Conservation (phyloP, 164 flowering plant species). For the Stephania japonica region DNA sequence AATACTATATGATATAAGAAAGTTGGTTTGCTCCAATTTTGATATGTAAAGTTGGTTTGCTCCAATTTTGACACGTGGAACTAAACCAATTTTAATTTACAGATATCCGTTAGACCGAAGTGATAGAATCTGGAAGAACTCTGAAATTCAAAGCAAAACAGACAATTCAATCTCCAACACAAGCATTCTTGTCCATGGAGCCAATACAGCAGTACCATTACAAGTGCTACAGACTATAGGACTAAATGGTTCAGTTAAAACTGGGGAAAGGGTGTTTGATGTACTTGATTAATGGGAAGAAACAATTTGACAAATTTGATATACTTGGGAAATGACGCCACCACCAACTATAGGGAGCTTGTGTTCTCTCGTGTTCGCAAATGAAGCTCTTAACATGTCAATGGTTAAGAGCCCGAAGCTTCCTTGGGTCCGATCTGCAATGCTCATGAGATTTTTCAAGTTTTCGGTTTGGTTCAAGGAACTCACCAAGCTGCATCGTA, state of each 20-base stretch:
- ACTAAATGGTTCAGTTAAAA: conserved; percentile 24
- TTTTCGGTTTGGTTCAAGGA: conserved; percentile 23
- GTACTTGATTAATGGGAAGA: conserved; percentile 35
- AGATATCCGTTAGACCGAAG: conserved; percentile 45
- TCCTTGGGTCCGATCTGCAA: conserved; percentile 51
- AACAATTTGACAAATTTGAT: conserved; percentile 25
- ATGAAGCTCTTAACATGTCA: conserved; percentile 41
- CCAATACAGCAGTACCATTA: conserved; percentile 29
- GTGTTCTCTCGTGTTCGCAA: conserved; percentile 25
- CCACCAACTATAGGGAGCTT: conserved; percentile 26
- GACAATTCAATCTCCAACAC: neutral
- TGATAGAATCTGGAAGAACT: conserved; percentile 52
- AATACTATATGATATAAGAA: too few relatives aligned
- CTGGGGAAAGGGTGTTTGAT: conserved; percentile 55
- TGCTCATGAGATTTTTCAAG: conserved; percentile 55
- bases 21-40: too few relatives aligned
- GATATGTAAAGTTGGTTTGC: too few relatives aligned
- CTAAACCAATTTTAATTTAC: conserved; percentile 10
- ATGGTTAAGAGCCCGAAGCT: conserved; percentile 30
- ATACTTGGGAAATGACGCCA: conserved; percentile 27
- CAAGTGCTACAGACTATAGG: conserved; percentile 55
- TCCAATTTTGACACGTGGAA: neutral
- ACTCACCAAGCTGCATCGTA: conserved; percentile 43
- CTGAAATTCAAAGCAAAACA: conserved; percentile 3
- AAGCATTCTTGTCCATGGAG: conserved; percentile 10